Conservation (phyloP, 176 grass and related monocot species). For the Triticum dicoccoides region DNA sequence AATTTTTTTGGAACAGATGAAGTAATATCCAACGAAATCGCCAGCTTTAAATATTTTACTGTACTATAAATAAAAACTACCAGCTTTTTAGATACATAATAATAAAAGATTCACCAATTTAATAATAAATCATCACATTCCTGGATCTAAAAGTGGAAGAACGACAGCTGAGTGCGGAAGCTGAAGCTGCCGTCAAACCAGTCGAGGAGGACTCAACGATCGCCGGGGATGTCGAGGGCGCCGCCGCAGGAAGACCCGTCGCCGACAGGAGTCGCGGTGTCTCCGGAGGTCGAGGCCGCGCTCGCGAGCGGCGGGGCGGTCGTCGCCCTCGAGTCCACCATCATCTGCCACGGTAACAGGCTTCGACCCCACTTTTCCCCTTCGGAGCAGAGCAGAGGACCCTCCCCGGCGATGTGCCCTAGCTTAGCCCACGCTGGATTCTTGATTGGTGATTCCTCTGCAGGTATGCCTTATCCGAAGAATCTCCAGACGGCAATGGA, state of each 20-base stretch:
- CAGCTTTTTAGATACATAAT: too few relatives aligned
- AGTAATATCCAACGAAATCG: too few relatives aligned
- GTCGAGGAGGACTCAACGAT: background rate
- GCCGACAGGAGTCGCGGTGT: conserved; percentile 33
- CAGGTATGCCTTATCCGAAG: conserved; percentile 94
- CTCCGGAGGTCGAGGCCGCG: conserved; percentile 63
- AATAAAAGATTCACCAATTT: too few relatives aligned
- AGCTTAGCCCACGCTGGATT: too few relatives aligned
- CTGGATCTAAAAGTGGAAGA: background rate
- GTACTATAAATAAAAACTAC: too few relatives aligned
- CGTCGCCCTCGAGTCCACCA: conserved; percentile 89
- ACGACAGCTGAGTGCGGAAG: background rate
- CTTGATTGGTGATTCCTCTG: background rate
- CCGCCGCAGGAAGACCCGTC: background rate
- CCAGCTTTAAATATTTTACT: too few relatives aligned
- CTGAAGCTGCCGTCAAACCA: background rate
- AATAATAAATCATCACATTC: too few relatives aligned
- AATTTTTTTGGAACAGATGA: too few relatives aligned
- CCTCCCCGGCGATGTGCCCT: background rate
- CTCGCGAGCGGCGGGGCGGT: conserved; percentile 53
- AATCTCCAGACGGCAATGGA: conserved; percentile 78
- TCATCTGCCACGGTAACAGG: conserved; percentile 80
- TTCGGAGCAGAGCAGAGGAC: background rate
- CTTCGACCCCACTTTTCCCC: background rate
- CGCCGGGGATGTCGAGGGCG: background rate